Evolutionary conservation across 345 rosid genomes (phyloP).

Genomic region (Lepidium africanum): DNA sequence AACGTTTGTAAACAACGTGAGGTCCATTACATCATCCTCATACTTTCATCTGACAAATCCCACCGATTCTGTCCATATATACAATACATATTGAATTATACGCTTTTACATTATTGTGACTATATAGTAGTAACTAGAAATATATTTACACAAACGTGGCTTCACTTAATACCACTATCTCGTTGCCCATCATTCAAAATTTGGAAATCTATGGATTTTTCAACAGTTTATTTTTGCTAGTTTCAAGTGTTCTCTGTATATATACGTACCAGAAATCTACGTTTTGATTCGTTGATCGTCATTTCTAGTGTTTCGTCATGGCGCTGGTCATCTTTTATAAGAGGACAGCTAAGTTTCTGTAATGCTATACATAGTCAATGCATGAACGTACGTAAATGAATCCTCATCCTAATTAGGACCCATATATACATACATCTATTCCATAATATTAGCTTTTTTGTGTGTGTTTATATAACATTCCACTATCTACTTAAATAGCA

Average conservation of each 20-base stretch:
- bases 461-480: too few relatives aligned
- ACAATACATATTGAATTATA: neutral
- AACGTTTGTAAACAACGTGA: conserved; percentile 20
- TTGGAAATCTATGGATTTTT: conserved; percentile 2
- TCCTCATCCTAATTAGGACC: neutral
- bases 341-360: conserved; percentile 15
- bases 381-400: neutral
- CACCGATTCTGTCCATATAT: conserved; percentile 10
- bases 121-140: neutral
- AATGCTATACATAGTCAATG: conserved; percentile 1
- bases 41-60: conserved; percentile 18
- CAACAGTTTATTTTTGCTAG: conserved; percentile 14
- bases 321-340: conserved; percentile 9
- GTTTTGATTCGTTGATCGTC: neutral
- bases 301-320: neutral
- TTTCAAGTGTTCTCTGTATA: neutral
- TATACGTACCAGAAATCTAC: conserved; percentile 1
- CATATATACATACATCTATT: too few relatives aligned
- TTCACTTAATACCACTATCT: neutral
- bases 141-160: neutral
- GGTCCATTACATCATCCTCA: conserved; percentile 20
- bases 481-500: too few relatives aligned
- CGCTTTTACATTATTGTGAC: neutral
- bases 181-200: neutral
- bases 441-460: too few relatives aligned